phyloP scores from a whole-genome alignment of 768 basidiomycete genomes.

The Sporobolomyces pararoseus region DNA sequence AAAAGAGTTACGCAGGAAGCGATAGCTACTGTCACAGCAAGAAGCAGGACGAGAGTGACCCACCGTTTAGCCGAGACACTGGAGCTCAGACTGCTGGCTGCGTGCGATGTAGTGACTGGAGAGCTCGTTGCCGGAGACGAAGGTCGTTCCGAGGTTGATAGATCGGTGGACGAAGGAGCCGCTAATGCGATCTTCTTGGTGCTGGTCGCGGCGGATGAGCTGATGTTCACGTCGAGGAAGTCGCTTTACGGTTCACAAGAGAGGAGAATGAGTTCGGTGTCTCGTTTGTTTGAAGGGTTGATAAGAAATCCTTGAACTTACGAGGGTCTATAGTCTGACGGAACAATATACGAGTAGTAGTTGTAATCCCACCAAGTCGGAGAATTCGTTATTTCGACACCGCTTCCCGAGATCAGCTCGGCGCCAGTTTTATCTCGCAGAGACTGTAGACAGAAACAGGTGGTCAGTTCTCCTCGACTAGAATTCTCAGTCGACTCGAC shows the following conservation, averaged over 20 bases:
- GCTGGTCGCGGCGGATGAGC: background rate
- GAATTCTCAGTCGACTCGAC: too few relatives aligned
- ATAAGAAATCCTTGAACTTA: too few relatives aligned
- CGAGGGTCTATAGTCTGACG: background rate
- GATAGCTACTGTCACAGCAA: too few relatives aligned
- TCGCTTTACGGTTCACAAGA: background rate
- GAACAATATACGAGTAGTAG: constrained; percentile 17
- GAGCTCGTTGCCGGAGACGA: background rate
- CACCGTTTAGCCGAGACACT: constrained; percentile 1
- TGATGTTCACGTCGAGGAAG: constrained; percentile 7
- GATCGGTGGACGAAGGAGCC: too few relatives aligned
- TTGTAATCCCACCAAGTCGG: constrained; percentile 21
- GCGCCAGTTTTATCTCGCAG: constrained; percentile 4
- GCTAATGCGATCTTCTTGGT: too few relatives aligned
- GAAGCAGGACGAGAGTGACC: background rate
- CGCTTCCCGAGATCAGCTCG: background rate
- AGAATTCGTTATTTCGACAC: constrained; percentile 1
- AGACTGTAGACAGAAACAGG: background rate
- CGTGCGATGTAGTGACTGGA: background rate
- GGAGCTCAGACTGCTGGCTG: too few relatives aligned
- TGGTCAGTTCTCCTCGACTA: too few relatives aligned
- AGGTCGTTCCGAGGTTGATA: background rate
- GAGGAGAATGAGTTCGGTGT: background rate
- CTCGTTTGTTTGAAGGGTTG: background rate
- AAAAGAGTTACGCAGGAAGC: too few relatives aligned